phyloP scores from a whole-genome alignment of 1,284 basidiomycete genomes.

The Coniferiporia weirii region DNA sequence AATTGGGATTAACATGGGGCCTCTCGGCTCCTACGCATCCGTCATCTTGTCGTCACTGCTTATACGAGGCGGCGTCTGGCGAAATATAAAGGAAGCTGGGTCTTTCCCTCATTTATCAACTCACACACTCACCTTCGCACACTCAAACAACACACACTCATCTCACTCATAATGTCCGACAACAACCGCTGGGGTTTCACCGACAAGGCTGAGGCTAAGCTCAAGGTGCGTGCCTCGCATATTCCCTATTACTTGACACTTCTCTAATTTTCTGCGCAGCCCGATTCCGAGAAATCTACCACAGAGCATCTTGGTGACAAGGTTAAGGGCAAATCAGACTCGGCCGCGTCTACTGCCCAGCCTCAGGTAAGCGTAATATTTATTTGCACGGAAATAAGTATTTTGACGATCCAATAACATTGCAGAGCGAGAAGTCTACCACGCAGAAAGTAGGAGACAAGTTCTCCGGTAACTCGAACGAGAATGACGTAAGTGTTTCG shows the following conservation, averaged over 20 bases:
- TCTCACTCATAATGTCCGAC: slow-evolving; percentile 17
- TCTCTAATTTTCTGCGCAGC: slow-evolving; percentile 27
- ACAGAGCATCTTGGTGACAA: slow-evolving; percentile 51
- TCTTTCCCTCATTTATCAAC: neutral
- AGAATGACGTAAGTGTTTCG: slow-evolving; percentile 24
- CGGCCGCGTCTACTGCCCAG: slow-evolving; percentile 36
- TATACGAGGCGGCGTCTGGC: too few relatives aligned
- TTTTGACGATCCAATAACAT: too few relatives aligned
- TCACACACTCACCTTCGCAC: neutral
- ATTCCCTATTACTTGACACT: neutral
- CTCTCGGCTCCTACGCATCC: too few relatives aligned
- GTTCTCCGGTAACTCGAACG: slow-evolving; percentile 38
- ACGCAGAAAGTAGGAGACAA: slow-evolving; percentile 40
- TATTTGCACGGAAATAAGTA: too few relatives aligned
- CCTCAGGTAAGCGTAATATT: slow-evolving; percentile 36
- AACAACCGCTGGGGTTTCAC: slow-evolving; percentile 43
- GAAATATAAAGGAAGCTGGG: too few relatives aligned
- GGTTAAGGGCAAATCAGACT: slow-evolving; percentile 36
- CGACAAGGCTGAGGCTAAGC: slow-evolving; percentile 43
- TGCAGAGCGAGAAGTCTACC: slow-evolving; percentile 41
- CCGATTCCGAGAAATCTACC: slow-evolving; percentile 49
- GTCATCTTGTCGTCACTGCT: too few relatives aligned
- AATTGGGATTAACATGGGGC: too few relatives aligned
- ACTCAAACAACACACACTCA: neutral
- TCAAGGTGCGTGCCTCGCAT: slow-evolving; percentile 34